phyloP scores from a whole-genome alignment of 2,329 filamentous ascomycete genomes.

The Madurella mycetomatis region DNA sequence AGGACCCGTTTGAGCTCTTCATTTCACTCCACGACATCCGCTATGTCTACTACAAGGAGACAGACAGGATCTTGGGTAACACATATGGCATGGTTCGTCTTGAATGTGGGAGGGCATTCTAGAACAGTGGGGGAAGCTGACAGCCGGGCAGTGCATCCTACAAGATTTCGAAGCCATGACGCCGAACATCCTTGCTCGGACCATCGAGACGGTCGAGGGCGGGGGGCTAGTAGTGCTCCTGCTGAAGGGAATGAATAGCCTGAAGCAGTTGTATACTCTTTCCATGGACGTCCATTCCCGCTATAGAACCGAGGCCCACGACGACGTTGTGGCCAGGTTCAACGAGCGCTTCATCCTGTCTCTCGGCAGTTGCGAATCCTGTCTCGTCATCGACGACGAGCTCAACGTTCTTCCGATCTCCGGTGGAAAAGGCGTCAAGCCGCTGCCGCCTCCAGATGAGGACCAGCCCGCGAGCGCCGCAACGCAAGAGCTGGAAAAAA shows the following conservation, averaged over 20 bases:
- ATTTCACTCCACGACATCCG: conserved; percentile 94
- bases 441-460: conserved; percentile 69
- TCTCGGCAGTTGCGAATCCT: conserved; percentile 89
- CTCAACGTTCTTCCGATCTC: conserved; percentile 96
- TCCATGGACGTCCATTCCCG: conserved; percentile 97
- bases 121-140: conserved; percentile 5
- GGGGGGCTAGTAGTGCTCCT: conserved; percentile 86
- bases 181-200: conserved; percentile 90
- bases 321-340: conserved; percentile 91
- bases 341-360: conserved; percentile 97
- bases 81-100: conserved; percentile 76
- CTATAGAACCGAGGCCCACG: conserved; percentile 93
- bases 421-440: conserved; percentile 83
- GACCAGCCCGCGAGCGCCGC: conserved; percentile 69
- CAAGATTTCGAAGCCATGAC: conserved; percentile 98
- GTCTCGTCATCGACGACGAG: conserved; percentile 95
- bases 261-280: conserved; percentile 95
- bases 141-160: conserved; percentile 61
- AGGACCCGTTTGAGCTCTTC: conserved; percentile 96
- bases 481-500: conserved; percentile 71
- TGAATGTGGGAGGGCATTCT: not conserved
- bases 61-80: conserved; percentile 95
- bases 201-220: conserved; percentile 95
- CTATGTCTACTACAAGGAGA: conserved; percentile 99
- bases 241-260: conserved; percentile 91